Evolutionary conservation across 2,329 filamentous ascomycete species (phyloP), one percentile per base, ranked within the genome.

Genomic region (Talaromyces piceae): DNA sequence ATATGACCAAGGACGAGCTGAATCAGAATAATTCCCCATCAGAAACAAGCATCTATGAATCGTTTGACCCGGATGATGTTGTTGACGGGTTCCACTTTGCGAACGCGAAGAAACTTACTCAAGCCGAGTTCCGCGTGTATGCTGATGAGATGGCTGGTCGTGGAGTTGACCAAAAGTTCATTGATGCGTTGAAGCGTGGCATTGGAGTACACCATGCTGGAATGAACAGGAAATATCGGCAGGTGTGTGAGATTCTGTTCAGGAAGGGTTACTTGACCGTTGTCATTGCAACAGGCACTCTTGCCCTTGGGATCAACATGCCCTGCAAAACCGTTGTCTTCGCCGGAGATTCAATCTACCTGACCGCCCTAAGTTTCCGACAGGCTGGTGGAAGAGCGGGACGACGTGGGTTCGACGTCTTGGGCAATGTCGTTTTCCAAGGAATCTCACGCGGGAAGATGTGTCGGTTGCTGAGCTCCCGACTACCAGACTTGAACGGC

Each of bases 241-340:
- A 51, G 12, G 89, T 63, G 74, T 76, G 70, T 74, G 68, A 71
- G 69, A 72, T 61, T 1, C 48, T 89, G 6, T 90, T 89, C 68
- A 78, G 87, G 7, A 84, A 80, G 63, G 84, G 86, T 0, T 90
- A 80, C 61, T 67, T 91, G 37, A 77, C 79, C 6, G 82, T 86
- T 1, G 81, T 91, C 25, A 76, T 91, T 23, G 86, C 87, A 0
- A 91, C 87, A 1, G 87, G 86, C 1, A 90, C 86, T 0, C 75
- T 90, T 20, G 84, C 84, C 1, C 72, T 91, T 4, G 87, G 87
- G 71, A 86, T 91, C 71, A 91, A 88, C 59, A 88, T 88, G 84
- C 87, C 87, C 8, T 91, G 86, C 64, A 88, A 87, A 64, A 91
- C 87, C 1, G 86, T 90, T 0, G 80, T 89, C 1, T 91, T 91